A percentile compares a stretch with the other conserved stretches of the same genome.
phyloP scores from a whole-genome alignment of 1,139 yeast species.

The Kurtzmaniella quercitrusa region DNA sequence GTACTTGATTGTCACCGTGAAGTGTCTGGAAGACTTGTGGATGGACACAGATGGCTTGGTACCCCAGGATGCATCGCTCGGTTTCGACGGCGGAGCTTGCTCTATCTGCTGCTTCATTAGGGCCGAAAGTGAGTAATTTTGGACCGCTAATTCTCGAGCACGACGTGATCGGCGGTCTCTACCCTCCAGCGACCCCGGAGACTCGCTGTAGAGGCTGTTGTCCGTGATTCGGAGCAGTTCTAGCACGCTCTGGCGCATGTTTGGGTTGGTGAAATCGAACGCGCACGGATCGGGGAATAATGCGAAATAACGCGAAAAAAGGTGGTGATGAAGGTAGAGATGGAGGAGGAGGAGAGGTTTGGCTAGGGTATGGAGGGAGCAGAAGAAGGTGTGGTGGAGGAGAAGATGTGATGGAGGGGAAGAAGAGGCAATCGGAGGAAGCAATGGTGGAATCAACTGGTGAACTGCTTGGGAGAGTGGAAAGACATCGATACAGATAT shows the following conservation, averaged over 20 bases:
- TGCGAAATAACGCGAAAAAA: neutral
- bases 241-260: conserved; percentile 2
- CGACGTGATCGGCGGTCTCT: neutral
- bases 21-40: conserved; percentile 3
- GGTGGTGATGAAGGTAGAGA: neutral
- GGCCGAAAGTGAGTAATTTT: neutral
- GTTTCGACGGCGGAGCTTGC: neutral
- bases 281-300: neutral
- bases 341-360: neutral
- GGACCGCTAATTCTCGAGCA: neutral
- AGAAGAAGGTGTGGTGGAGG: neutral
- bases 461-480: too few relatives aligned
- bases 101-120: neutral
- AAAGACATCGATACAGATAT: too few relatives aligned
- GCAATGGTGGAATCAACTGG: too few relatives aligned
- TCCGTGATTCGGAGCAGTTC: conserved; percentile 7
- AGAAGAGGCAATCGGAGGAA: too few relatives aligned
- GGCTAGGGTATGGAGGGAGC: too few relatives aligned
- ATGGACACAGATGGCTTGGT: neutral
- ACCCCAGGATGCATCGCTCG: neutral
- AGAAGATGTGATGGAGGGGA: too few relatives aligned
- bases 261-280: neutral
- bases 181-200: neutral
- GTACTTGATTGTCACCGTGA: neutral
- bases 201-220: conserved; percentile 4